Evolutionary conservation across 306 rosid species (phyloP).

Genomic region (peach (Prunus persica)): DNA sequence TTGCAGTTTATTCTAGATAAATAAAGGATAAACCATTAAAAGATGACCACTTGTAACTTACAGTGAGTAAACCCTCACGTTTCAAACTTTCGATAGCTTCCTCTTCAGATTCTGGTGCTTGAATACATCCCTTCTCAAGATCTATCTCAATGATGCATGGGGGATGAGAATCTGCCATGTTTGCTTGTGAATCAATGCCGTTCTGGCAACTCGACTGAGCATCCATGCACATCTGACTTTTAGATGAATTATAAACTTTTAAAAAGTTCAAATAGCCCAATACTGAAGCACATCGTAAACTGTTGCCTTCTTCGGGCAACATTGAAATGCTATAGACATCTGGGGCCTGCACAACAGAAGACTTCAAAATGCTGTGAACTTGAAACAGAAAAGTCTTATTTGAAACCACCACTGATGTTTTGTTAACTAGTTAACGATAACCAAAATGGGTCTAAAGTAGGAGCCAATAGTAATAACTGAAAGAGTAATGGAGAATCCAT

Average conservation of each 20-base stretch:
- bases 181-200: constrained; percentile 53
- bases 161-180: constrained; percentile 44
- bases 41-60: constrained; percentile 43
- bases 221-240: constrained; percentile 46
- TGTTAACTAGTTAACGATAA: neutral
- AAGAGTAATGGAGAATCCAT: neutral
- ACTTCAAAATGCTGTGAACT: constrained; percentile 1
- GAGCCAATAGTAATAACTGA: neutral
- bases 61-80: constrained; percentile 50
- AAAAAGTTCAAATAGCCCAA: constrained; percentile 56
- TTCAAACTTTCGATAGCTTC: constrained; percentile 58
- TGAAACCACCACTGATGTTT: neutral
- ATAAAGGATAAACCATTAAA: constrained; percentile 10
- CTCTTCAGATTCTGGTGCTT: constrained; percentile 49
- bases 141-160: constrained; percentile 62
- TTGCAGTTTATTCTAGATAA: constrained; percentile 1
- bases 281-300: constrained; percentile 47
- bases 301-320: constrained; percentile 46
- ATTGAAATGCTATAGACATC: constrained; percentile 63
- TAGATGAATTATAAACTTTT: constrained; percentile 56
- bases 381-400: neutral
- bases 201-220: constrained; percentile 51
- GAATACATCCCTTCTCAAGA: constrained; percentile 48
- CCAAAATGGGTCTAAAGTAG: neutral
- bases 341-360: constrained; percentile 47